phyloP scores from a whole-genome alignment of 495 filamentous ascomycete genomes.

The Penicillium simplicissimum region DNA sequence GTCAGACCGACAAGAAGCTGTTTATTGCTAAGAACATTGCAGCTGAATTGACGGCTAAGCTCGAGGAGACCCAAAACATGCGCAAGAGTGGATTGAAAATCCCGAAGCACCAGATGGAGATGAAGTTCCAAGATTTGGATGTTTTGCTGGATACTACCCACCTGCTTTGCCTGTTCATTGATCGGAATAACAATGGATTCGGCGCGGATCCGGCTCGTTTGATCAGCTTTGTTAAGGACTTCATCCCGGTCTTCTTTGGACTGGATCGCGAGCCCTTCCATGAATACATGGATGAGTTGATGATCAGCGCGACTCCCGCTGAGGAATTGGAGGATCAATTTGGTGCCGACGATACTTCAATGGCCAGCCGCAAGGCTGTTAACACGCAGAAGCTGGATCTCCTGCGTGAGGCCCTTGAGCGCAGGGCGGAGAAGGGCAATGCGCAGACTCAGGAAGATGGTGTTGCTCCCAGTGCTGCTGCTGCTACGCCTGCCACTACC shows the following conservation, averaged over 20 bases:
- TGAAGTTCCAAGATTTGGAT: slow-evolving; percentile 70
- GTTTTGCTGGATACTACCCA: slow-evolving; percentile 81
- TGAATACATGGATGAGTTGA: slow-evolving; percentile 71
- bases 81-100: slow-evolving; percentile 59
- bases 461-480: slow-evolving; percentile 31
- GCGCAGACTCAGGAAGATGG: slow-evolving; percentile 70
- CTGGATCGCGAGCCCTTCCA: slow-evolving; percentile 74
- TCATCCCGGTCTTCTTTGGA: slow-evolving; percentile 87
- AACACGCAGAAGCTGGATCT: slow-evolving; percentile 77
- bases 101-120: slow-evolving; percentile 70
- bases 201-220: slow-evolving; percentile 73
- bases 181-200: slow-evolving; percentile 64
- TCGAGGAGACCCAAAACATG: slow-evolving; percentile 76
- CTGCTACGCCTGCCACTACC: slow-evolving; percentile 2
- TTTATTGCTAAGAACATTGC: slow-evolving; percentile 84
- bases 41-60: slow-evolving; percentile 80
- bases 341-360: slow-evolving; percentile 50
- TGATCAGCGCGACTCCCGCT: slow-evolving; percentile 57
- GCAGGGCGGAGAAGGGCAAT: slow-evolving; percentile 61
- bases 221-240: slow-evolving; percentile 80
- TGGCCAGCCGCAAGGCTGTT: slow-evolving; percentile 55
- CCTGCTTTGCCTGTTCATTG: slow-evolving; percentile 74
- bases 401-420: slow-evolving; percentile 83
- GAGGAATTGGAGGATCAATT: slow-evolving; percentile 68
- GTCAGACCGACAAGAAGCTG: slow-evolving; percentile 81